These are phyloP conservation scores for Talaromyces verruculosus DNA, from an alignment of 2,329 filamentous ascomycete species.

Conservation along the genomic window DNA sequence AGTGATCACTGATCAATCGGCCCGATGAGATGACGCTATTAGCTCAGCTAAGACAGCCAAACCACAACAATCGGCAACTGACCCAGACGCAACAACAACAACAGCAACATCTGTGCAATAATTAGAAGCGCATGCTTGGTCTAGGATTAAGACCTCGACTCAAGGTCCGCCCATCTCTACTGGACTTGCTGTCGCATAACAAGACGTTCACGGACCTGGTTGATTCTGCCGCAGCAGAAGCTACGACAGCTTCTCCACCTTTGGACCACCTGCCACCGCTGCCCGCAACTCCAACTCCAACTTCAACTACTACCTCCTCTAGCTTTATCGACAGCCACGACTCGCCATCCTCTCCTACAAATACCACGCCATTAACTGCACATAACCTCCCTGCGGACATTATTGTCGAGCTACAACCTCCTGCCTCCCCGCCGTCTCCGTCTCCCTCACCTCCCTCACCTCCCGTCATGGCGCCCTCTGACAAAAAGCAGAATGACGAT, in stretches of 20 bases:
- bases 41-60: slow-evolving; percentile 8
- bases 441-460: not conserved
- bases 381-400: not conserved
- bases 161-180: slow-evolving; percentile 60
- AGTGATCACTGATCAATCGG: not conserved
- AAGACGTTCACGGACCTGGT: not conserved
- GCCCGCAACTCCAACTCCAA: slow-evolving; percentile 32
- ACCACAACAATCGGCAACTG: not conserved
- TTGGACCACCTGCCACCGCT: slow-evolving; percentile 47
- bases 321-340: not conserved
- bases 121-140: slow-evolving; percentile 52
- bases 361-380: not conserved
- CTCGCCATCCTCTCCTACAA: not conserved
- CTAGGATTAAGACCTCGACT: slow-evolving; percentile 50
- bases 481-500: slow-evolving; percentile 52
- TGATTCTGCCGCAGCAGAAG: slow-evolving; percentile 24
- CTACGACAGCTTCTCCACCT: slow-evolving; percentile 35
- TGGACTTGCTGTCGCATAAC: slow-evolving; percentile 57
- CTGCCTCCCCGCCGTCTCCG: slow-evolving; percentile 7
- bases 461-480: slow-evolving; percentile 46
- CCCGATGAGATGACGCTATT: slow-evolving; percentile 12
- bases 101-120: not conserved
- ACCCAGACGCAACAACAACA: too few relatives aligned
- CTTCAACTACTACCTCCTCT: slow-evolving; percentile 17
- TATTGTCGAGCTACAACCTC: slow-evolving; percentile 5